Percentiles rank a stretch among this genome's conserved stretches.
Conservation (phyloP, 495 filamentous ascomycete species). For the Polyplosphaeria fusca region DNA sequence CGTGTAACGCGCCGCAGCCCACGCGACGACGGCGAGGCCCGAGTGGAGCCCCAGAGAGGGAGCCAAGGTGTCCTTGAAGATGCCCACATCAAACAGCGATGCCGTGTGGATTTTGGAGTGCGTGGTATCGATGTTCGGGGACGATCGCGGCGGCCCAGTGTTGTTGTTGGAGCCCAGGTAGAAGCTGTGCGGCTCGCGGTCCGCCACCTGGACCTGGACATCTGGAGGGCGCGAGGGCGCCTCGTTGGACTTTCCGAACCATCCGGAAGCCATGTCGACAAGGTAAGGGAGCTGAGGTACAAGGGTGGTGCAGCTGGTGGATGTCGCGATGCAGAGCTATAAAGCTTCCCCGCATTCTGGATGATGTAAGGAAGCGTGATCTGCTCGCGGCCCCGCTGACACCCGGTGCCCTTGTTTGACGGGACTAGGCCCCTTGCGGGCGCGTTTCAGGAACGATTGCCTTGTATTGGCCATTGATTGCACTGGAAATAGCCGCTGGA, state of each 20-base stretch:
- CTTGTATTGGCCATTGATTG: too few species aligned
- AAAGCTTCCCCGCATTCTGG: slow-evolving; percentile 17
- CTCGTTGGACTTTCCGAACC: slow-evolving; percentile 12
- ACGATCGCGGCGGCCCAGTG: slow-evolving; percentile 2
- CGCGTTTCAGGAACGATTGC: too few species aligned
- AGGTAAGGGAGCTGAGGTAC: not conserved
- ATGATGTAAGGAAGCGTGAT: slow-evolving; percentile 13
- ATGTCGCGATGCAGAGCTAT: not conserved
- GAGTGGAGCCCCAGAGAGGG: slow-evolving; percentile 50
- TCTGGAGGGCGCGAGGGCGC: slow-evolving; percentile 13
- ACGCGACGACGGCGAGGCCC: slow-evolving; percentile 48
- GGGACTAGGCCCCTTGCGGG: too few species aligned
- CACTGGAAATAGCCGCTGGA: too few species aligned
- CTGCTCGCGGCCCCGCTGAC: too few species aligned
- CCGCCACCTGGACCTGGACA: slow-evolving; percentile 14
- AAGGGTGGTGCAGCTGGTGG: not conserved
- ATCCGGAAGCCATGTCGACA: slow-evolving; percentile 15
- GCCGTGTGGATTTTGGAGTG: slow-evolving; percentile 23
- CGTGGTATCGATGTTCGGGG: slow-evolving; percentile 5
- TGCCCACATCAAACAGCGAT: slow-evolving; percentile 42
- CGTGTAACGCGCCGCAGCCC: slow-evolving; percentile 46
- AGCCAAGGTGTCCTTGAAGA: slow-evolving; percentile 51
- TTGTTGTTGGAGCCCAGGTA: slow-evolving; percentile 26
- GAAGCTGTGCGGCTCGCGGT: slow-evolving; percentile 24
- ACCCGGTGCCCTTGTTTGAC: too few species aligned